Conservation (phyloP, 208 protist genomes). For the Trypanosoma melophagium region DNA sequence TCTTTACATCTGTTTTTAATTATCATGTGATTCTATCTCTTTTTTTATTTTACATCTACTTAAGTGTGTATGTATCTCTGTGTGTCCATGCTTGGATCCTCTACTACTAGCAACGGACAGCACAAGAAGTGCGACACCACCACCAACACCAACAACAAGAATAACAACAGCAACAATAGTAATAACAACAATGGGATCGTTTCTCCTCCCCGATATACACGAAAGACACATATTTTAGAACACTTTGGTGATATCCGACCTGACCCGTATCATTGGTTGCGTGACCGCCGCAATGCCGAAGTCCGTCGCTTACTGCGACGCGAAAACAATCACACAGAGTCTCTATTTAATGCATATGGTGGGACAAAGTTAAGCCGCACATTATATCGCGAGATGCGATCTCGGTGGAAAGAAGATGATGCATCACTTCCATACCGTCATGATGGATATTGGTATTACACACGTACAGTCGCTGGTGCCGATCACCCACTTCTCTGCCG, state of each 20-base stretch:
- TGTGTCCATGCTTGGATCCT: no score
- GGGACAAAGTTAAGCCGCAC: conserved; percentile 24
- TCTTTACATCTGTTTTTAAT: background rate
- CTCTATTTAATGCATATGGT: conserved; percentile 32
- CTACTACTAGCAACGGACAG: no score
- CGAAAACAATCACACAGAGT: conserved; percentile 50
- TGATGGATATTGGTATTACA: conserved; percentile 74
- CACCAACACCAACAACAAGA: background rate
- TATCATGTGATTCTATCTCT: background rate
- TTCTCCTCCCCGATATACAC: conserved; percentile 25
- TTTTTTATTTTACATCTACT: background rate
- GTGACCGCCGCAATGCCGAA: conserved; percentile 36
- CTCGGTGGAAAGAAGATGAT: conserved; percentile 44
- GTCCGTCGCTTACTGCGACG: conserved; percentile 39
- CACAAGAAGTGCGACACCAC: background rate
- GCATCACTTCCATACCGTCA: conserved; percentile 54
- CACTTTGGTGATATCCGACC: conserved; percentile 41
- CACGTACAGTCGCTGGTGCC: conserved; percentile 44
- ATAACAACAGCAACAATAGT: background rate
- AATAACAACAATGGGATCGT: conserved; percentile 1
- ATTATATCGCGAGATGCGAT: conserved; percentile 57
- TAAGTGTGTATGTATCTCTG: background rate
- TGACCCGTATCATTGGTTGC: conserved; percentile 65
- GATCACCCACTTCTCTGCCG: conserved; percentile 64
- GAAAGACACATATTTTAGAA: conserved; percentile 12